These are phyloP conservation scores for Monosporascus sp. DNA, from an alignment of 2,329 filamentous ascomycete species.

Conservation along the genomic window DNA sequence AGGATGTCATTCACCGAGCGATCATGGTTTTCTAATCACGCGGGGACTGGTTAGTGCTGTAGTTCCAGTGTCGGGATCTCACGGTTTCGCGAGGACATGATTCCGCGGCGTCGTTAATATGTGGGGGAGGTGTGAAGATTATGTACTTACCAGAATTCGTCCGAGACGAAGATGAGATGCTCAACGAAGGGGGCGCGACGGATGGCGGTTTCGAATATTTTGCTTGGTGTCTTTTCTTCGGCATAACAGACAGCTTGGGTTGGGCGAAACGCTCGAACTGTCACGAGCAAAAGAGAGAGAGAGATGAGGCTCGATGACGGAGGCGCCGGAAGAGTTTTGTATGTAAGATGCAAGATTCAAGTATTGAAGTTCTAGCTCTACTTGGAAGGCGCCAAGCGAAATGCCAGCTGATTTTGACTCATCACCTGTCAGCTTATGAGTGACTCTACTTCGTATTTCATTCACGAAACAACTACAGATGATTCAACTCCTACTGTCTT, in stretches of 20 bases:
- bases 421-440: too few species aligned
- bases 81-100: too few species aligned
- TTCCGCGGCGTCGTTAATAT: not conserved
- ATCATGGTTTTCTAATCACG: conserved; percentile 25
- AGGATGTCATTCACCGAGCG: conserved; percentile 57
- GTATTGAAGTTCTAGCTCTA: too few species aligned
- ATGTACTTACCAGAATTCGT: conserved; percentile 15
- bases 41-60: not conserved
- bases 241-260: conserved; percentile 39
- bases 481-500: too few species aligned
- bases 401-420: too few species aligned
- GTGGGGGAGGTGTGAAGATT: not conserved
- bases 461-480: too few species aligned
- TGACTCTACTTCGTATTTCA: too few species aligned
- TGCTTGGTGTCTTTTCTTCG: conserved; percentile 56
- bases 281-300: conserved; percentile 2
- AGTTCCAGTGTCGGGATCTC: too few species aligned
- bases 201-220: conserved; percentile 55
- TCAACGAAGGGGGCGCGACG: conserved; percentile 46
- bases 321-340: too few species aligned
- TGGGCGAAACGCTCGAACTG: conserved; percentile 9
- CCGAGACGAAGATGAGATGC: conserved; percentile 31
- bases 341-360: too few species aligned
- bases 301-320: not conserved
- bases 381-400: too few species aligned